Evolutionary conservation across 1,284 basidiomycete species (phyloP).

Genomic region (Puccinia horiana): DNA sequence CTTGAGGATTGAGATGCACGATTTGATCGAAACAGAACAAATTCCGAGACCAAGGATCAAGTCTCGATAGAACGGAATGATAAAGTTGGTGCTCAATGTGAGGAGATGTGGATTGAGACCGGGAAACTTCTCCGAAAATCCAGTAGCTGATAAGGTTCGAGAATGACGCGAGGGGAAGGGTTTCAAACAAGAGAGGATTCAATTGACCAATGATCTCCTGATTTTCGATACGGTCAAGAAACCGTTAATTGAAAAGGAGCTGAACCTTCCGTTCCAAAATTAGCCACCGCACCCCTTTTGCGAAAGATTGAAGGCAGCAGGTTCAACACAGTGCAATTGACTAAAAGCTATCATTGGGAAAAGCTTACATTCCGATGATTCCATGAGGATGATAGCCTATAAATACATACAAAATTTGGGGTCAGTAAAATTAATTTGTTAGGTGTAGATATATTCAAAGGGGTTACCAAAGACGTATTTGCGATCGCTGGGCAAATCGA

Average conservation of each 20-base stretch:
- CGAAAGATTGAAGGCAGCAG: slow-evolving; percentile 66
- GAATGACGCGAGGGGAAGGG: neutral
- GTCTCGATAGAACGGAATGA: slow-evolving; percentile 89
- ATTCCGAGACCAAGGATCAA: slow-evolving; percentile 80
- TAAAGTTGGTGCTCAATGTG: slow-evolving; percentile 86
- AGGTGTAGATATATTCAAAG: neutral
- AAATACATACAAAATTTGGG: neutral
- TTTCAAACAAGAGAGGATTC: neutral
- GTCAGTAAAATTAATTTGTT: neutral
- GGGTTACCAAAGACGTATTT: slow-evolving; percentile 79
- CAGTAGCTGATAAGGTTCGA: slow-evolving; percentile 67
- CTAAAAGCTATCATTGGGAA: slow-evolving; percentile 9
- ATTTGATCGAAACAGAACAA: slow-evolving; percentile 84
- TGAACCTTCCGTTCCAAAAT: slow-evolving; percentile 86
- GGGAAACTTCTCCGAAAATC: slow-evolving; percentile 87
- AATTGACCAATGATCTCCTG: neutral
- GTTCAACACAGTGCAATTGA: slow-evolving; percentile 71
- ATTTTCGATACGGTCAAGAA: neutral
- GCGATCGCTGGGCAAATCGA: slow-evolving; percentile 80
- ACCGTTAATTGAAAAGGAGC: slow-evolving; percentile 35
- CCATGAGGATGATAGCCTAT: slow-evolving; percentile 86
- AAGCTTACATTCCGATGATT: slow-evolving; percentile 53
- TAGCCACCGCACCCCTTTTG: slow-evolving; percentile 81
- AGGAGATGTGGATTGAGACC: slow-evolving; percentile 89
- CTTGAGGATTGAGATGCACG: slow-evolving; percentile 81